Base-by-base conservation (phyloP, 73 alveolate genomes). In the Paramecium caudatum region DNA sequence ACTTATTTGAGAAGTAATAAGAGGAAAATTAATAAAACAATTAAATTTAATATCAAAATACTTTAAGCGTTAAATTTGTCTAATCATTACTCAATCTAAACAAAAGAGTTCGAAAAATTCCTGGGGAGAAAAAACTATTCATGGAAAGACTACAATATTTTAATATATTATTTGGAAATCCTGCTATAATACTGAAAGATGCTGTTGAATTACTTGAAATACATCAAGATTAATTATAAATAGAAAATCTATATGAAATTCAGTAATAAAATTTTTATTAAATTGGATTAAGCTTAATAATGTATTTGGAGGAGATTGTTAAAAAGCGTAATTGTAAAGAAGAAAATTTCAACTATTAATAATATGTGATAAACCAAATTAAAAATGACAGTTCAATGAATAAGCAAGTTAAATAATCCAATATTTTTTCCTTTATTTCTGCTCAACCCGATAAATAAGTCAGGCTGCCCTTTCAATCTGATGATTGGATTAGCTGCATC, bases 121-220 rank as follows among this genome's bases (percentile, higher is more conserved):
- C 46, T 10, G 7, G 12, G 9, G 46, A 55, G 30, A 55, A 23
- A 43, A 55, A 5, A 9, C 1, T 55, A 5, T 10, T 55, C 0
- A 43, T 19, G 12, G 8, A 55, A 21, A 55, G 80, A 55, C n/a
- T 55, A 25, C 9, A 55, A 25, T 55, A 3, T 55, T 55, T 23
- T 55, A 55, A 55, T 55, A 55, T 55, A 2, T 55, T 55, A 55
- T 55, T 55, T 55, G 80, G 80, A 3, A 55, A 55, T 21, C 30
- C 80, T 27, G 46, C 30, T 55, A 6, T 55, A 23, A 7, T 27
- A 55, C 80, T 55, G 9, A 1, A 55, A 8, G 80, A 55, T 55
- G 23, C 23, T 55, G 4, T 55, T 0, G 0, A 9, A 19, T 55
- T 55, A 13, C 12, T 55, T 8, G 80, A 55, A 55, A 27, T 4